Conservation (phyloP, 169 alveolate species). For the Eimeria brunetti region DNA sequence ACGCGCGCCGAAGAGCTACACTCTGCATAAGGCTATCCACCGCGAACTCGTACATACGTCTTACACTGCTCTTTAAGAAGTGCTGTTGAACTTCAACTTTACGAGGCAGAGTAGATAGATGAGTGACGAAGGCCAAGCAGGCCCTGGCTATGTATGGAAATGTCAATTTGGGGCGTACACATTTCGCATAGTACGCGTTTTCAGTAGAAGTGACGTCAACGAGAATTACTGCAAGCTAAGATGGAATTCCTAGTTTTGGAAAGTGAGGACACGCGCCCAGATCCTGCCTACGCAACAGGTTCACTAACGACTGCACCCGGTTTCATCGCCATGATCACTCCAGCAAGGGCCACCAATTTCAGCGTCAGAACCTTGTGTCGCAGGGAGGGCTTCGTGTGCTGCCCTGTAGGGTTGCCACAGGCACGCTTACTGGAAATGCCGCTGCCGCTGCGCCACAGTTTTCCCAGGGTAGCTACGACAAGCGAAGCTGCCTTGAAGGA, state of each 20-base stretch:
- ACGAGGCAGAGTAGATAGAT: not conserved
- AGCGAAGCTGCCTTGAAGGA: not conserved
- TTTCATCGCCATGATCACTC: conserved; percentile 7
- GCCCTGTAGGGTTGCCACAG: not conserved
- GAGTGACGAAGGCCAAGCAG: not conserved
- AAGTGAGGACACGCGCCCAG: not conserved
- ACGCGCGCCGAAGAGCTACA: not conserved
- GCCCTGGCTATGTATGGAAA: not conserved
- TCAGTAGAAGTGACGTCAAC: not conserved
- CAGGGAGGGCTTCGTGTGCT: not conserved
- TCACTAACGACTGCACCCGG: not conserved
- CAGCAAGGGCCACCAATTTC: conserved; percentile 5
- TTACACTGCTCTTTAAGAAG: not conserved
- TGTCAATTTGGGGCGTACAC: not conserved
- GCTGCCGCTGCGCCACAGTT: not conserved
- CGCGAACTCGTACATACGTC: not conserved
- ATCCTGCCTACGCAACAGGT: not conserved
- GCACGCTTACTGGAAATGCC: not conserved
- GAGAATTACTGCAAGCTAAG: not conserved
- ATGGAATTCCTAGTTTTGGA: not conserved
- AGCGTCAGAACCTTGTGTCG: conserved; percentile 5
- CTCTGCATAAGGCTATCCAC: not conserved
- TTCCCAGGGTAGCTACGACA: not conserved
- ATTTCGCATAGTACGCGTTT: not conserved
- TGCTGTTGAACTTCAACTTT: not conserved